Conservation (phyloP, 1,284 basidiomycete species). For the Cryptococcus floricola region DNA sequence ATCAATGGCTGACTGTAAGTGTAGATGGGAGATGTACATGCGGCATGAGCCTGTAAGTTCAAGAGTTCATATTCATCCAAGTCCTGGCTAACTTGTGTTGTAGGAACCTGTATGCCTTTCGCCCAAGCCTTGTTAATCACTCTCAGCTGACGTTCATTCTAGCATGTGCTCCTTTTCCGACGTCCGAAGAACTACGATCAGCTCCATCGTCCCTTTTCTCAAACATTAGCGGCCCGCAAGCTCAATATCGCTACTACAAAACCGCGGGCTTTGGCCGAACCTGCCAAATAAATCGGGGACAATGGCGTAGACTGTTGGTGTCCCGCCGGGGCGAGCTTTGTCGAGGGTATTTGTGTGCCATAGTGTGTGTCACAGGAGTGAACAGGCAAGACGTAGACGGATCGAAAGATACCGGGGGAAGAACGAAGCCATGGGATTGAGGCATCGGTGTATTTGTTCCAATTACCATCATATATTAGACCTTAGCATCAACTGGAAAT, state of each 20-base stretch:
- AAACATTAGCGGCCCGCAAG: conserved; percentile 4
- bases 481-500: no score
- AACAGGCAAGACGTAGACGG: no score
- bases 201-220: conserved; percentile 35
- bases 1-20: not conserved
- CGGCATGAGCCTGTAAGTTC: conserved; percentile 47
- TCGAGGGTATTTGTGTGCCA: no score
- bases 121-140: not conserved
- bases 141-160: not conserved
- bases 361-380: no score
- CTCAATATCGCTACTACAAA: not conserved
- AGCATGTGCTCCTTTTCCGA: conserved; percentile 47
- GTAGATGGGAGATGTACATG: conserved; percentile 52
- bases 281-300: no score
- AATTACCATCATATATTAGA: no score
- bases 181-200: conserved; percentile 45
- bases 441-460: no score
- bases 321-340: no score
- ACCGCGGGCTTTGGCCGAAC: no score
- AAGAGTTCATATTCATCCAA: not conserved
- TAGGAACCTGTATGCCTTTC: not conserved
- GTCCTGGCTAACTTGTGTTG: not conserved
- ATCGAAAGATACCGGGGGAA: no score
- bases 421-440: no score
- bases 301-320: no score